Percentiles rank a stretch among this genome's conserved stretches.
These are phyloP conservation scores for Daedaleopsis nitida DNA, from an alignment of 768 basidiomycete species.

Conservation along the genomic window DNA sequence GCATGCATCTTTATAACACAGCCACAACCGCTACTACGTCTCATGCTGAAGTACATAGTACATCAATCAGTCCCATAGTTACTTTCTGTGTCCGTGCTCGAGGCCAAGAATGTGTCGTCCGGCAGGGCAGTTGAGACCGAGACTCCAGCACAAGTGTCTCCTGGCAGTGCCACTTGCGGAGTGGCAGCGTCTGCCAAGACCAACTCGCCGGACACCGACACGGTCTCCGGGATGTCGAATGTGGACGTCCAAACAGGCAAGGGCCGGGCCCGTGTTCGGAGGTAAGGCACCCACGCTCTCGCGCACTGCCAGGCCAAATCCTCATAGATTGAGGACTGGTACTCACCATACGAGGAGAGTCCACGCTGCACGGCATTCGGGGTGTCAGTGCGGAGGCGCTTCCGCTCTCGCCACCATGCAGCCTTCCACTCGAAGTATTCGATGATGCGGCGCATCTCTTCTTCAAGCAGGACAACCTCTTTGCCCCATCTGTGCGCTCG, in stretches of 20 bases:
- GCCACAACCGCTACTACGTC: too few species aligned
- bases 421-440: slow-evolving; percentile 24
- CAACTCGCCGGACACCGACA: too few species aligned
- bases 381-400: too few species aligned
- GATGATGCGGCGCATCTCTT: slow-evolving; percentile 37
- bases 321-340: background rate
- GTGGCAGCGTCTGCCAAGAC: too few species aligned
- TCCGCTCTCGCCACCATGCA: slow-evolving; percentile 18
- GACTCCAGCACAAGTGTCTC: too few species aligned
- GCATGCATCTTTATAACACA: too few species aligned
- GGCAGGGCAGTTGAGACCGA: background rate
- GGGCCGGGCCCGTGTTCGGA: background rate
- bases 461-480: slow-evolving; percentile 36
- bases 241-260: background rate
- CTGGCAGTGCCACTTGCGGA: too few species aligned
- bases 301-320: background rate
- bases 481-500: slow-evolving; percentile 37
- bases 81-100: background rate
- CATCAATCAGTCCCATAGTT: too few species aligned
- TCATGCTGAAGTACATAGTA: too few species aligned
- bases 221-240: background rate
- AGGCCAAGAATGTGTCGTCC: background rate
- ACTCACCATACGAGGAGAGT: background rate
- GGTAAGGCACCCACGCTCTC: background rate
- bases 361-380: background rate